These are phyloP conservation scores for Kickxella alabastrina DNA, from an alignment of 192 early-diverging fungal species.

Conservation along the genomic window DNA sequence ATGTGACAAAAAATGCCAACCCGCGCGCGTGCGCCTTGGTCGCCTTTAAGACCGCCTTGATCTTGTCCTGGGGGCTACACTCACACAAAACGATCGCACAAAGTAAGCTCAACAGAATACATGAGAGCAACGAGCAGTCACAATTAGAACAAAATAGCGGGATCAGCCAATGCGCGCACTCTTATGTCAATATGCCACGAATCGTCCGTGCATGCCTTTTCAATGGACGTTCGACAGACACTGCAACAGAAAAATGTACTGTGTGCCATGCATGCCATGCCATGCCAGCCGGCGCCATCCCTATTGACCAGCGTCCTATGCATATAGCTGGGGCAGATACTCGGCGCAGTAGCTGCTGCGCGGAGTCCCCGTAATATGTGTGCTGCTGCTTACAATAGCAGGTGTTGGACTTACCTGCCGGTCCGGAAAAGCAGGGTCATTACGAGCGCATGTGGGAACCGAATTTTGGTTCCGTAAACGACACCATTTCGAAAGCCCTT, in stretches of 20 bases:
- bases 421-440: slow-evolving; percentile 92
- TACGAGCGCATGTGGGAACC: slow-evolving; percentile 95
- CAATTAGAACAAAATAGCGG: no score
- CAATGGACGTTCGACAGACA: no score
- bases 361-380: neutral
- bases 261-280: no score
- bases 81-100: no score
- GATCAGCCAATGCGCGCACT: no score
- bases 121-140: no score
- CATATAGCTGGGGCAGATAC: slow-evolving; percentile 6
- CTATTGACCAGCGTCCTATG: no score
- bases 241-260: neutral
- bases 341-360: neutral
- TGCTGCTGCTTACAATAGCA: neutral
- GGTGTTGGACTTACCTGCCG: slow-evolving; percentile 63
- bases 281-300: no score
- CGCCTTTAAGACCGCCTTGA: slow-evolving; percentile 71
- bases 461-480: slow-evolving; percentile 93
- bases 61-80: slow-evolving; percentile 70
- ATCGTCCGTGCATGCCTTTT: no score
- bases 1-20: slow-evolving; percentile 86
- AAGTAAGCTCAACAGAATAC: no score
- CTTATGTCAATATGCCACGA: no score
- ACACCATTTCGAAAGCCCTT: slow-evolving; percentile 93
- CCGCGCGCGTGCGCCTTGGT: slow-evolving; percentile 88